Conservation (phyloP, 1,284 basidiomycete genomes). For the Neonothopanus nambi region DNA sequence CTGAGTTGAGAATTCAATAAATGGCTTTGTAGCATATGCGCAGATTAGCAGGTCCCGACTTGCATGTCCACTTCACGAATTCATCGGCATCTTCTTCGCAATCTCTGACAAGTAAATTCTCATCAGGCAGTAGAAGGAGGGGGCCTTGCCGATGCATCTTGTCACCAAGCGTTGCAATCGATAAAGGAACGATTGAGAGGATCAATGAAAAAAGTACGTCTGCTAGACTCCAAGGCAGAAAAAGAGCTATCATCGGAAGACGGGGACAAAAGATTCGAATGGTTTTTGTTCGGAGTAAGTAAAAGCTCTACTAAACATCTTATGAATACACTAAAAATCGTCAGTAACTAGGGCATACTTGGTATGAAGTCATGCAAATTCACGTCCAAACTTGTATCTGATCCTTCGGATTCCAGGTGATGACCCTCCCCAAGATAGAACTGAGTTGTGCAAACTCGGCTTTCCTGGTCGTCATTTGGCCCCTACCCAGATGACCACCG, state of each 20-base stretch:
- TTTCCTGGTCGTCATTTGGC: constrained; percentile 87
- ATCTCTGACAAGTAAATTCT: constrained; percentile 52
- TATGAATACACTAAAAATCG: constrained; percentile 1
- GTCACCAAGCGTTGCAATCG: constrained; percentile 62
- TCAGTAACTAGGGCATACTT: constrained; percentile 54
- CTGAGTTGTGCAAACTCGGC: constrained; percentile 84
- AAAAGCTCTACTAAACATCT: background rate
- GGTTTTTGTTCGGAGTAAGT: constrained; percentile 85
- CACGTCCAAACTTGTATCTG: background rate
- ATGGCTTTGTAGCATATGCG: constrained; percentile 73
- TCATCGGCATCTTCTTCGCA: constrained; percentile 70
- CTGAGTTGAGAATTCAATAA: background rate
- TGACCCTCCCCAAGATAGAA: constrained; percentile 88
- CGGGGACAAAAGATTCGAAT: constrained; percentile 70
- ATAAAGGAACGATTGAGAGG: constrained; percentile 50
- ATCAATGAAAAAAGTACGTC: constrained; percentile 67
- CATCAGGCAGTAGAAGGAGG: constrained; percentile 20
- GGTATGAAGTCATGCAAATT: constrained; percentile 34
- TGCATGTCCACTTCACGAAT: constrained; percentile 80
- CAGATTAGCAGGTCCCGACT: constrained; percentile 64
- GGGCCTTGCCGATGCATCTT: constrained; percentile 49
- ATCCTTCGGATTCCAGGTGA: constrained; percentile 56
- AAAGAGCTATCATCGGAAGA: constrained; percentile 72
- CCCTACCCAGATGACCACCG: constrained; percentile 95
- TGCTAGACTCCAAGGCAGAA: constrained; percentile 86